Base-by-base conservation (phyloP, 1,284 basidiomycete species). In the Phylloboletellus chloephorus region DNA sequence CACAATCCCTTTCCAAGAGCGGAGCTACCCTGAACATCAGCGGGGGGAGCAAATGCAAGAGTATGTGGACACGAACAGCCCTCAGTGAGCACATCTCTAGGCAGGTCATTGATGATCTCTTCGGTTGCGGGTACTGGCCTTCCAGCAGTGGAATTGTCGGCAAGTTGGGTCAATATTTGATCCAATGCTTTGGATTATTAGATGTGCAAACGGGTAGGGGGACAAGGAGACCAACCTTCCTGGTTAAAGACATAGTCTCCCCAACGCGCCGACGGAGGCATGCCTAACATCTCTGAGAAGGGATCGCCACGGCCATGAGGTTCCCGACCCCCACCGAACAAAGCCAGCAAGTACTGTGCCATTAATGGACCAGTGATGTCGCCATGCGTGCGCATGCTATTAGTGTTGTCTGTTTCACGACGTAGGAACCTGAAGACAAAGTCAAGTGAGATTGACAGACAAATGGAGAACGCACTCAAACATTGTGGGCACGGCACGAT, bases 241-340 rank as follows among this genome's bases (percentile, higher is more conserved):
- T 89, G 85, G 49, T 78, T 84, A 54, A 88, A 83, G 9, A 85
- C 85, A 65, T 88, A 89, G 57, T 89, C 86, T 8, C 87, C 87
- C 78, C 78, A 77, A 52, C 75, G 64, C 3, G 67, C 59, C 42
- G 56, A 60, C 43, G 57, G 51, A 58, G 58, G 59, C 58, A 60
- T 25, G 31, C 57, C 47, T 44, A 59, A 16, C 42, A 74, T 32
- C 17, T 69, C 68, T 19, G 63, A 42, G 36, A 73, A 56, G 5
- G 71, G 68, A 50, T 74, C 71, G 19, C 65, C 53, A 13, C 56
- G 54, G 7, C 52, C 60, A 13, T 45, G 44, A n/a, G 67, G 49
- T 57, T 66, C 44, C 5, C 59, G 60, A 37, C 73, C 44, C 5
- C 59, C 60, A 37, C 73, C 73, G 24, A 87, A 65, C 48, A 86